Evolutionary conservation across 768 basidiomycete genomes (phyloP), one percentile per base, ranked within the genome.

Genomic region (Chlorophyllum brunneum): DNA sequence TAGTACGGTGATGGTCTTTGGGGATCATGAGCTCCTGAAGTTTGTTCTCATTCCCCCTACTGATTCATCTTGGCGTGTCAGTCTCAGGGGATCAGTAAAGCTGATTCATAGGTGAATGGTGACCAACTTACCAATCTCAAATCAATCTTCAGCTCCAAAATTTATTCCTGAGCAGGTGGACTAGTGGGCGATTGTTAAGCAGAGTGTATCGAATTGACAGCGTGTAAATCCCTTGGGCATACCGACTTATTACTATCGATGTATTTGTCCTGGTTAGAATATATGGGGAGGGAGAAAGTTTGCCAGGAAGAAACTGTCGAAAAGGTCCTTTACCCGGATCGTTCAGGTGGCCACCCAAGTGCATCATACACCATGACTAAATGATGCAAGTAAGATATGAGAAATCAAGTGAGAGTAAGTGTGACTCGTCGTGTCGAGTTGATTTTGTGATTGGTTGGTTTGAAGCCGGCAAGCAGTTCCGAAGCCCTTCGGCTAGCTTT

Each of bases 221-320:
- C 39, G 30, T 31, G 39, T 33, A 40, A 26, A 24, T 5, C 6
- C 18, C n/a, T n/a, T 30, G 15, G 11, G 48, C 29, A 13, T 30
- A 20, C 30, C 29, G 48, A 29, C 29, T 16, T 39, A 50, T 23
- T 39, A 15, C 13, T 50, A 50, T 41, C 48, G 16, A 41, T 39
- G 48, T 39, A 23, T 18, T 50, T 39, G 16, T 4, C 39, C 38
- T 39, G 38, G 27, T 15, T 30, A 18, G 38, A 41, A 23, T 40
- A 40, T 27, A 31, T 50, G 39, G 39, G 41, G 26, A 40, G 29
- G 10, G 13, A 23, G 48, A 4, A 40, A 4, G 22, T n/a, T 50
- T 24, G 38, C 29, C 24, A 23, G 38, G 39, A 30, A 13, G n/a
- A 11, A 40, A 41, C 27, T 31, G 48, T 31, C 48, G 38, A 22